A percentile compares a stretch with the other conserved stretches of the same genome.
These are phyloP conservation scores for Tetragonia tetragonoides DNA, from an alignment of 148 eudicot species.

Conservation along the genomic window DNA sequence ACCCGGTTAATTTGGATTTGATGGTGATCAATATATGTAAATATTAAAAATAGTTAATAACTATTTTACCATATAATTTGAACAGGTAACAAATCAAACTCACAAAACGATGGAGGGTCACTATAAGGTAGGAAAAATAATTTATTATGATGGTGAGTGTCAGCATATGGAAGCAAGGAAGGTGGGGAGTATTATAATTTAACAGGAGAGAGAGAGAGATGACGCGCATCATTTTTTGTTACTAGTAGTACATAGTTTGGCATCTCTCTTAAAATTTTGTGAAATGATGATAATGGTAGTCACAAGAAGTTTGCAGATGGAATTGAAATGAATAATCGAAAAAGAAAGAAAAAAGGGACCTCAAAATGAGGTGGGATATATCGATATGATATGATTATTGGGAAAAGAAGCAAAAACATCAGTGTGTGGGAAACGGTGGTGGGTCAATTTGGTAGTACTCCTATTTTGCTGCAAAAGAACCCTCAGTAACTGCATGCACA, in stretches of 20 bases:
- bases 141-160: neutral
- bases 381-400: neutral
- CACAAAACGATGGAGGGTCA: neutral
- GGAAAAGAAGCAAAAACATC: neutral
- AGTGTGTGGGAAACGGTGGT: conserved; percentile 15
- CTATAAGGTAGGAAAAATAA: conserved; percentile 1
- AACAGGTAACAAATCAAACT: too few species aligned
- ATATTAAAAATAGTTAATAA: too few species aligned
- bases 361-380: conserved; percentile 6
- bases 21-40: too few species aligned
- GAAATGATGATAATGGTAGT: conserved; percentile 9
- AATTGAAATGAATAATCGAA: conserved; percentile 11
- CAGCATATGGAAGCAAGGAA: conserved; percentile 7
- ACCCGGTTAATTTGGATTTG: too few species aligned
- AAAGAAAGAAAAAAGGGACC: conserved; percentile 7
- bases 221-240: neutral
- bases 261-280: neutral
- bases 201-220: neutral
- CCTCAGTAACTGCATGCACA: neutral
- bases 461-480: neutral
- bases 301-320: conserved; percentile 26
- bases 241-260: neutral
- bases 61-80: too few species aligned
- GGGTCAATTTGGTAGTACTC: neutral
- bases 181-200: conserved; percentile 19